Evolutionary conservation across 2,329 filamentous ascomycete genomes (phyloP).

Genomic region (Ceratocystis huliohia): DNA sequence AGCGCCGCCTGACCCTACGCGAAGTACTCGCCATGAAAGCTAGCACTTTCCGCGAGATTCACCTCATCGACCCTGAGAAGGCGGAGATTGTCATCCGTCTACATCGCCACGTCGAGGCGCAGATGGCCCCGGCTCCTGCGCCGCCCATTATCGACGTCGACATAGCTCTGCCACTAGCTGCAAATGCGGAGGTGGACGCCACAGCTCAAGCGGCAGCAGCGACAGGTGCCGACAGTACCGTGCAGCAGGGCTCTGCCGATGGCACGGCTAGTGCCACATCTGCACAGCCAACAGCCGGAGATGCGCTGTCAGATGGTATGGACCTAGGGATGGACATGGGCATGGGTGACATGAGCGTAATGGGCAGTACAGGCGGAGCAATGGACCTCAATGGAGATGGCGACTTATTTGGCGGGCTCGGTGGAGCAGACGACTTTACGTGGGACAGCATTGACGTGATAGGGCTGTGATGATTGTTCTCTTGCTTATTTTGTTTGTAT

Average conservation of each 20-base stretch:
- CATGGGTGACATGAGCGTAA: constrained; percentile 16
- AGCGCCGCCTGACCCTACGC: constrained; percentile 43
- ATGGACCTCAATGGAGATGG: constrained; percentile 16
- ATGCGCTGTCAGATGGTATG: constrained; percentile 29
- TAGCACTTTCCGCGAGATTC: constrained; percentile 43
- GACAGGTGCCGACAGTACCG: constrained; percentile 34
- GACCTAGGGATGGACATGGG: constrained; percentile 15
- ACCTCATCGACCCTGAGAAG: constrained; percentile 42
- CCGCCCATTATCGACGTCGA: constrained; percentile 33
- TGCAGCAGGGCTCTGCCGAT: constrained; percentile 22
- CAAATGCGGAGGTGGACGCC: constrained; percentile 25
- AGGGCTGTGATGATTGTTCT: constrained; percentile 6
- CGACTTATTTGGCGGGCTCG: constrained; percentile 19
- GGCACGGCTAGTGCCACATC: constrained; percentile 32
- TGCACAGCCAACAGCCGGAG: constrained; percentile 28
- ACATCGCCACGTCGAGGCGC: constrained; percentile 52
- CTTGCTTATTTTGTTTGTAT: neutral
- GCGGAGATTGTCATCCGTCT: constrained; percentile 52
- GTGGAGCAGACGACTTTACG: constrained; percentile 18
- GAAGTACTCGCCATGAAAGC: constrained; percentile 47
- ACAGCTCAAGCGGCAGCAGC: constrained; percentile 19
- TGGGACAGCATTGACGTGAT: constrained; percentile 20
- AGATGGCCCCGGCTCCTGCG: constrained; percentile 38
- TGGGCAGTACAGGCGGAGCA: neutral
- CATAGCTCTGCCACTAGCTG: constrained; percentile 32